These are phyloP conservation scores for Linum tenue DNA, from an alignment of 345 rosid genomes.

Conservation along the genomic window DNA sequence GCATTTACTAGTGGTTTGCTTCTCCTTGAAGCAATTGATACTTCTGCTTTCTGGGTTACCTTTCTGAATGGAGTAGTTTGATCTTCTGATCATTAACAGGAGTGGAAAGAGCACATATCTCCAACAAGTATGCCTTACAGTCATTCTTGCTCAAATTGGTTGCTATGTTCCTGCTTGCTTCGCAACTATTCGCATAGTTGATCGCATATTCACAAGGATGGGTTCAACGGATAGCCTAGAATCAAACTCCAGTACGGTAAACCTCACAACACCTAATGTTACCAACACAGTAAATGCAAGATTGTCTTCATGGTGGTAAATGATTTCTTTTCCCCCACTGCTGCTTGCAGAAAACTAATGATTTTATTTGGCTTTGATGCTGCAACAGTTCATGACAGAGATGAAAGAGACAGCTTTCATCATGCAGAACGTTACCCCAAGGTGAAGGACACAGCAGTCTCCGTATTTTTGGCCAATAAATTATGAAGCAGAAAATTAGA, in stretches of 20 bases:
- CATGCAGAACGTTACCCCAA: constrained; percentile 79
- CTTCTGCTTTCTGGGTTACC: not conserved
- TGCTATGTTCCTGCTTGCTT: constrained; percentile 91
- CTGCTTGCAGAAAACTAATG: not conserved
- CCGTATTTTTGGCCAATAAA: constrained; percentile 3
- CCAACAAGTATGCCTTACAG: constrained; percentile 84
- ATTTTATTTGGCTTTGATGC: not conserved
- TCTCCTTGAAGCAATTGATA: too few relatives aligned
- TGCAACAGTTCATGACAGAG: constrained; percentile 91
- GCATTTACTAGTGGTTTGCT: not conserved
- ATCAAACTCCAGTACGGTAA: constrained; percentile 92
- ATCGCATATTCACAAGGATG: constrained; percentile 95
- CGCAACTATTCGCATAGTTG: constrained; percentile 69
- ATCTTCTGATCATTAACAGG: constrained; percentile 27
- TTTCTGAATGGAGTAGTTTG: not conserved
- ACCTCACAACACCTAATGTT: not conserved
- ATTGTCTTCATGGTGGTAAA: not conserved
- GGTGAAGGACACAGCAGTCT: constrained; percentile 31
- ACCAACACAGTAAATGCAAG: not conserved
- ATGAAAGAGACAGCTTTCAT: constrained; percentile 97
- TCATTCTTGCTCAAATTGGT: constrained; percentile 94
- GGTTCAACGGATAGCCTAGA: constrained; percentile 80
- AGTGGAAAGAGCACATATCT: constrained; percentile 99
- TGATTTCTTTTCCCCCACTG: not conserved
- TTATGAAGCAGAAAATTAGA: not conserved